phyloP scores from a whole-genome alignment of 73 alveolate species.

The Paramecium pentaurelia region DNA sequence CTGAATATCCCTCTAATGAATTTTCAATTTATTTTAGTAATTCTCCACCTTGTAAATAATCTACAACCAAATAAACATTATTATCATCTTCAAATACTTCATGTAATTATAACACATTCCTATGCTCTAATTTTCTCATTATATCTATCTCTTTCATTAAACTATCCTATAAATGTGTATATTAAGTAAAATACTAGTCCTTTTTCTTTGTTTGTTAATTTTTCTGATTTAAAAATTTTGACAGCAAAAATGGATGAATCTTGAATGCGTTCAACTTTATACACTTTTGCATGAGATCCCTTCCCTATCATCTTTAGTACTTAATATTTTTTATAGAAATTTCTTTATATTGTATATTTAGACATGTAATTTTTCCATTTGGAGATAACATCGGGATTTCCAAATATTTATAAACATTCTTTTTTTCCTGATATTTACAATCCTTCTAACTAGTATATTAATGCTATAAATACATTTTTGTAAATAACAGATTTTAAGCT shows the following conservation, averaged over 20 bases:
- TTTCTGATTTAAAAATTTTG: not conserved
- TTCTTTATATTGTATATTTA: not conserved
- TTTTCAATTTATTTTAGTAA: not conserved
- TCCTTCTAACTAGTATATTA: not conserved
- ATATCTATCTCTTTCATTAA: not conserved
- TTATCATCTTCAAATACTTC: not conserved
- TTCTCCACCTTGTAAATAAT: conserved; percentile 9
- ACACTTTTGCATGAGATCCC: not conserved
- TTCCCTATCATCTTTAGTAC: not conserved
- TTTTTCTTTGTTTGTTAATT: not conserved
- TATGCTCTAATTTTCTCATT: not conserved
- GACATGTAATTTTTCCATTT: not conserved
- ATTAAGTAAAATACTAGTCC: not conserved
- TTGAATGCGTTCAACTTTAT: not conserved
- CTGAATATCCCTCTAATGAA: not conserved
- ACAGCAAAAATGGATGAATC: not conserved
- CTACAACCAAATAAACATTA: not conserved
- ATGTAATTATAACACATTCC: not conserved
- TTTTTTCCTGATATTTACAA: not conserved
- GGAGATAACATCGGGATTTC: not conserved
- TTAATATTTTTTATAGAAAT: not conserved
- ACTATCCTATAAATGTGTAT: not conserved
- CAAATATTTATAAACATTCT: not conserved
- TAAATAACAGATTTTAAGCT: not conserved
- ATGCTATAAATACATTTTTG: not conserved